Evolutionary conservation across 495 filamentous ascomycete species (phyloP).

Genomic region (Glonium stellatum): DNA sequence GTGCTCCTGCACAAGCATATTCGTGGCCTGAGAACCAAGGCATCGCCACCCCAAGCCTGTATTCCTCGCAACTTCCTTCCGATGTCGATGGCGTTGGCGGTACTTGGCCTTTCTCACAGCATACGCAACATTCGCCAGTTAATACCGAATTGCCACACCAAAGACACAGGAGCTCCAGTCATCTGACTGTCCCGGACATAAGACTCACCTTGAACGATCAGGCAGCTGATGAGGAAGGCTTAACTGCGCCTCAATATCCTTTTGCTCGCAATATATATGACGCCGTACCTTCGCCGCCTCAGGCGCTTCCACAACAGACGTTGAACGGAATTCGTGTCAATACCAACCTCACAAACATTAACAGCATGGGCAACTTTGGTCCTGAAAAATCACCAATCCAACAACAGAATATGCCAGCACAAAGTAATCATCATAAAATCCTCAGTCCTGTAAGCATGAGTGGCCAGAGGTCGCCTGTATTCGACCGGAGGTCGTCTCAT

Average conservation of each 20-base stretch:
- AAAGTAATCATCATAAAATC: background rate
- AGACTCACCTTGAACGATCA: slow-evolving; percentile 13
- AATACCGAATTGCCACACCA: slow-evolving; percentile 21
- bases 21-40: slow-evolving; percentile 14
- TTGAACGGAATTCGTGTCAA: background rate
- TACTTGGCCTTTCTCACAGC: slow-evolving; percentile 7
- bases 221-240: slow-evolving; percentile 12
- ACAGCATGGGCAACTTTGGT: slow-evolving; percentile 1
- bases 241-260: slow-evolving; percentile 20
- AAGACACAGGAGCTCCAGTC: slow-evolving; percentile 6
- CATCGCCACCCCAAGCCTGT: slow-evolving; percentile 15
- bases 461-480: background rate
- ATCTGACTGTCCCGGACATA: slow-evolving; percentile 21
- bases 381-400: background rate
- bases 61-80: slow-evolving; percentile 12
- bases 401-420: background rate
- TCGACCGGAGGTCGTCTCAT: background rate
- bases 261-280: slow-evolving; percentile 12
- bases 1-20: background rate
- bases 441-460: slow-evolving; percentile 1
- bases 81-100: slow-evolving; percentile 5
- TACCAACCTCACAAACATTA: background rate
- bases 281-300: slow-evolving; percentile 12
- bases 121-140: slow-evolving; percentile 5
- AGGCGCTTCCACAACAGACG: slow-evolving; percentile 16